A percentile compares a stretch with the other conserved stretches of the same genome.
Evolutionary conservation across 73 alveolate genomes (phyloP).

Genomic region (Uronychia setigera): DNA sequence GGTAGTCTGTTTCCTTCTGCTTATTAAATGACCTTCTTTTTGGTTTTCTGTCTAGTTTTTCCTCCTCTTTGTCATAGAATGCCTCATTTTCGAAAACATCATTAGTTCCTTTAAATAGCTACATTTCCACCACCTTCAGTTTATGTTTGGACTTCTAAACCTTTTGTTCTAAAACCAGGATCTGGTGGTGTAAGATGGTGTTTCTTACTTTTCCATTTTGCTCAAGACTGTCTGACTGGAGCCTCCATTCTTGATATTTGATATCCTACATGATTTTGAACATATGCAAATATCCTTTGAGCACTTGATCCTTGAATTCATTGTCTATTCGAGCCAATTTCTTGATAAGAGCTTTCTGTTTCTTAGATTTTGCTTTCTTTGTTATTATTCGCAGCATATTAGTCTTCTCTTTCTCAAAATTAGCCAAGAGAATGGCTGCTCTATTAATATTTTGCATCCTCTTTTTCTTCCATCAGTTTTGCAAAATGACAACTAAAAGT

Average conservation of each 20-base stretch:
- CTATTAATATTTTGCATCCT: not conserved
- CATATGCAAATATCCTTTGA: not conserved
- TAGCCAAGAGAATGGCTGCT: not conserved
- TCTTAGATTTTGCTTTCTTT: not conserved
- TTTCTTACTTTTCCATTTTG: not conserved
- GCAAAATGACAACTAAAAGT: not conserved
- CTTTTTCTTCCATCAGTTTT: not conserved
- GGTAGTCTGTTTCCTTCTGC: no score
- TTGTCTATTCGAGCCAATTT: not conserved
- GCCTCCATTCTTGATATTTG: not conserved
- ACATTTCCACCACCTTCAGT: no score
- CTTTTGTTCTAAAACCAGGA: not conserved
- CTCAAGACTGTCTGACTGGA: not conserved
- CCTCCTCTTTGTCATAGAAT: not conserved
- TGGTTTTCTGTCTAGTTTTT: no score
- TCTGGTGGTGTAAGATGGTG: not conserved
- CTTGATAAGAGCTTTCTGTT: not conserved
- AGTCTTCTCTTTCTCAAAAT: not conserved
- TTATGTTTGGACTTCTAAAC: not conserved
- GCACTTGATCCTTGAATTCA: not conserved
- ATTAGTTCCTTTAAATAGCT: no score
- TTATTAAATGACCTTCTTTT: no score
- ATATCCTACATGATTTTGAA: not conserved
- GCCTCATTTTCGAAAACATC: not conserved
- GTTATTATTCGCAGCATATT: not conserved